Conservation (phyloP, 345 rosid species). For the Ceriops decandra region DNA sequence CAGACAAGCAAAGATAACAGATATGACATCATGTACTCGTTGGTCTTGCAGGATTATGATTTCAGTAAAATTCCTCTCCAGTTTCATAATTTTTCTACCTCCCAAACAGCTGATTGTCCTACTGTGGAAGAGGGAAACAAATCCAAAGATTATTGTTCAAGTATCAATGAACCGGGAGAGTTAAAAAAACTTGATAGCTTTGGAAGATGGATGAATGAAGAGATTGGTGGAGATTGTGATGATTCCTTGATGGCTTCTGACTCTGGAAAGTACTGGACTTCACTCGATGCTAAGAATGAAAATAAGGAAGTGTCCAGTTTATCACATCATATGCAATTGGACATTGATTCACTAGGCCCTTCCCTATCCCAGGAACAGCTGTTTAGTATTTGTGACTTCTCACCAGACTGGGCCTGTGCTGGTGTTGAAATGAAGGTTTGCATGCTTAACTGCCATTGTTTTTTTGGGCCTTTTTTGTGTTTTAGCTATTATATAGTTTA, state of each 20-base stretch:
- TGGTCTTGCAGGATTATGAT: constrained; percentile 27
- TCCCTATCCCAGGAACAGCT: constrained; percentile 80
- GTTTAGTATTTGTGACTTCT: constrained; percentile 62
- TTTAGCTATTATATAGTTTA: background rate
- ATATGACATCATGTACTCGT: background rate
- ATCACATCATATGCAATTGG: constrained; percentile 52
- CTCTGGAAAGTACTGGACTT: constrained; percentile 70
- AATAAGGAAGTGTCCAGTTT: constrained; percentile 71
- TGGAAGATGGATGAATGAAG: constrained; percentile 83
- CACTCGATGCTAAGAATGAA: constrained; percentile 57
- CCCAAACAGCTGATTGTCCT: constrained; percentile 28
- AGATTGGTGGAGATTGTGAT: constrained; percentile 69
- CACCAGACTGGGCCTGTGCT: constrained; percentile 65
- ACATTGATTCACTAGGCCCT: constrained; percentile 61
- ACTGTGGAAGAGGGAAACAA: constrained; percentile 35
- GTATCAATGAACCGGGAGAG: constrained; percentile 43
- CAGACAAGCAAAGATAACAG: constrained; percentile 5
- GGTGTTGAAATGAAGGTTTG: constrained; percentile 50
- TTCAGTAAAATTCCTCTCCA: constrained; percentile 21
- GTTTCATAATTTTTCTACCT: constrained; percentile 21
- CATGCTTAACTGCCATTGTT: background rate
- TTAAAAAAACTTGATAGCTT: constrained; percentile 83
- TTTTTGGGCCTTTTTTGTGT: background rate
- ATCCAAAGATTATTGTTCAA: constrained; percentile 26
- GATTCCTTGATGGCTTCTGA: constrained; percentile 71